phyloP scores from a whole-genome alignment of 2,329 filamentous ascomycete species.

The Colletotrichum echinochloae region DNA sequence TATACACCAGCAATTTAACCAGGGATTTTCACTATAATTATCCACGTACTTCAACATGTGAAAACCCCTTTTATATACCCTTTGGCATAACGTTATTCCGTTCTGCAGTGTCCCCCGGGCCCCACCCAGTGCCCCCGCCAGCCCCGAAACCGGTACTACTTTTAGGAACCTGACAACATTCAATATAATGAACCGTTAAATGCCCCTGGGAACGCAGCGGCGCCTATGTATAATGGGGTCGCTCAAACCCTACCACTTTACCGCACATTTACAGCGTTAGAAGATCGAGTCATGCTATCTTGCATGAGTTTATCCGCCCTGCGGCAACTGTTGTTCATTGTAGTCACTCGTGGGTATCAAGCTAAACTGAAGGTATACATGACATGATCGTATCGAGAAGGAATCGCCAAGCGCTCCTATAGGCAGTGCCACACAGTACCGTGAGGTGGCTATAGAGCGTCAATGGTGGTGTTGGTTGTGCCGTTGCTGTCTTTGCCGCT shows the following conservation, averaged over 20 bases:
- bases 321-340: background rate
- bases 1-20: too few relatives aligned
- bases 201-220: conserved; percentile 14
- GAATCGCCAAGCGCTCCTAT: conserved; percentile 2
- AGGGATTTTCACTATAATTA: too few relatives aligned
- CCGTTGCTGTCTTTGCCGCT: conserved; percentile 33
- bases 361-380: conserved; percentile 29
- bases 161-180: too few relatives aligned
- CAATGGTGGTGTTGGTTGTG: conserved; percentile 14
- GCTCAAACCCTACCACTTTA: background rate
- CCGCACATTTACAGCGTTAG: background rate
- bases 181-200: conserved; percentile 27
- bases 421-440: too few relatives aligned
- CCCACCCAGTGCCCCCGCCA: too few relatives aligned
- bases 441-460: background rate
- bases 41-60: too few relatives aligned
- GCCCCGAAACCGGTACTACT: too few relatives aligned
- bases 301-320: background rate
- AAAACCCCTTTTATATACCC: too few relatives aligned
- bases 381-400: background rate
- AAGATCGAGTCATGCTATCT: conserved; percentile 8
- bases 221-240: background rate
- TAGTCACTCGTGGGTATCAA: conserved; percentile 20
- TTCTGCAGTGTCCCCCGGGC: too few relatives aligned
- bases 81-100: too few relatives aligned